These are phyloP conservation scores for Ceratobasidium sp. DNA, from an alignment of 1,284 basidiomycete species.

Conservation along the genomic window DNA sequence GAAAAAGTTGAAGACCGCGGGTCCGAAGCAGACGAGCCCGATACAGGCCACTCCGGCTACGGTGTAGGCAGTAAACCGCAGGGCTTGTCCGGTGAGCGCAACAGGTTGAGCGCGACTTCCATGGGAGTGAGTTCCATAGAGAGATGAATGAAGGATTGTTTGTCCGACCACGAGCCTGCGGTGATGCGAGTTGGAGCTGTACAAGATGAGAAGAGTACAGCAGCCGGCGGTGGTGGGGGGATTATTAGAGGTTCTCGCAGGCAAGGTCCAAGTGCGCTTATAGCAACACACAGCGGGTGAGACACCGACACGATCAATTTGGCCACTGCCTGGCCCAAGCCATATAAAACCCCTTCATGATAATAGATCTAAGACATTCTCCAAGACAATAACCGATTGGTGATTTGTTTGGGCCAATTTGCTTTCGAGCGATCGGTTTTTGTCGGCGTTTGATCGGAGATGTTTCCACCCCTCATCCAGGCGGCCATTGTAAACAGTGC, in stretches of 20 bases:
- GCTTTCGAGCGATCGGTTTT: conserved; percentile 6
- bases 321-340: background rate
- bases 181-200: conserved; percentile 24
- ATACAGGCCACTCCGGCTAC: conserved; percentile 15
- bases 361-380: conserved; percentile 4
- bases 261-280: background rate
- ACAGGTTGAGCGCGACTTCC: background rate
- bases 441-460: conserved; percentile 16
- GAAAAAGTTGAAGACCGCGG: conserved; percentile 18
- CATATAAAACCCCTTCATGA: background rate
- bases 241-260: conserved; percentile 21
- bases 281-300: background rate
- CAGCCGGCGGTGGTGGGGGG: background rate
- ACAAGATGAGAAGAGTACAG: background rate
- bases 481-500: background rate
- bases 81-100: conserved; percentile 7
- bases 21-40: conserved; percentile 12
- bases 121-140: conserved; percentile 8
- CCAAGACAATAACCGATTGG: background rate
- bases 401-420: background rate
- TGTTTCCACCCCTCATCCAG: background rate
- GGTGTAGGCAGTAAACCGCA: conserved; percentile 23
- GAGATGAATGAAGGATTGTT: background rate
- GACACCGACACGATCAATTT: conserved; percentile 6
- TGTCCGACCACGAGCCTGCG: conserved; percentile 33